These are phyloP conservation scores for Ceratobasidium sp. DNA, from an alignment of 1,284 basidiomycete species.

Conservation along the genomic window DNA sequence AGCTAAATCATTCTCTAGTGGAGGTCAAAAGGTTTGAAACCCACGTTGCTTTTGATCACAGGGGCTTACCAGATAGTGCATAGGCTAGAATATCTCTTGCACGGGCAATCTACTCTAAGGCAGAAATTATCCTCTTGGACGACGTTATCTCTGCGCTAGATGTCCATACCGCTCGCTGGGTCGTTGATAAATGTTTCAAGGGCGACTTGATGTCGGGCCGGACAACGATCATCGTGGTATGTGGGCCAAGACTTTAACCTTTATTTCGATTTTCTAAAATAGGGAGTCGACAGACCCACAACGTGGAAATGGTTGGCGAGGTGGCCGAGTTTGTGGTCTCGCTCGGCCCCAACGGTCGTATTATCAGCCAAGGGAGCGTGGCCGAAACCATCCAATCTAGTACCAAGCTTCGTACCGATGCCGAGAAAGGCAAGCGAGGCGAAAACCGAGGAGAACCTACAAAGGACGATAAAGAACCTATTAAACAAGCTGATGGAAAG, in stretches of 20 bases:
- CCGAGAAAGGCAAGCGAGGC: slow-evolving; percentile 55
- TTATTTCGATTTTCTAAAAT: too few species aligned
- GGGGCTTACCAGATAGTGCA: too few species aligned
- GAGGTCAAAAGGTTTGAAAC: slow-evolving; percentile 70
- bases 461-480: slow-evolving; percentile 55
- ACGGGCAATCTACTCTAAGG: slow-evolving; percentile 81
- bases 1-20: slow-evolving; percentile 54
- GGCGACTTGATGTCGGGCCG: slow-evolving; percentile 77
- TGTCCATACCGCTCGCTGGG: slow-evolving; percentile 79
- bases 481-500: slow-evolving; percentile 61
- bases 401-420: slow-evolving; percentile 50
- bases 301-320: slow-evolving; percentile 74
- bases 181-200: slow-evolving; percentile 80
- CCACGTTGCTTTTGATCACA: too few species aligned
- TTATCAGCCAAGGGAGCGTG: slow-evolving; percentile 66
- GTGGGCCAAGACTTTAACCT: slow-evolving; percentile 52
- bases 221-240: slow-evolving; percentile 79
- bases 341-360: slow-evolving; percentile 67
- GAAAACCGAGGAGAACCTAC: slow-evolving; percentile 59
- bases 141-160: slow-evolving; percentile 63
- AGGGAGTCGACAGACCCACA: slow-evolving; percentile 85
- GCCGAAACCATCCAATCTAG: slow-evolving; percentile 62
- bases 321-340: slow-evolving; percentile 75
- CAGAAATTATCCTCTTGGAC: slow-evolving; percentile 73
- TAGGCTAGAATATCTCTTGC: slow-evolving; percentile 87